Base-by-base conservation (phyloP, 2,329 filamentous ascomycete species). In the Fusarium hostae region DNA sequence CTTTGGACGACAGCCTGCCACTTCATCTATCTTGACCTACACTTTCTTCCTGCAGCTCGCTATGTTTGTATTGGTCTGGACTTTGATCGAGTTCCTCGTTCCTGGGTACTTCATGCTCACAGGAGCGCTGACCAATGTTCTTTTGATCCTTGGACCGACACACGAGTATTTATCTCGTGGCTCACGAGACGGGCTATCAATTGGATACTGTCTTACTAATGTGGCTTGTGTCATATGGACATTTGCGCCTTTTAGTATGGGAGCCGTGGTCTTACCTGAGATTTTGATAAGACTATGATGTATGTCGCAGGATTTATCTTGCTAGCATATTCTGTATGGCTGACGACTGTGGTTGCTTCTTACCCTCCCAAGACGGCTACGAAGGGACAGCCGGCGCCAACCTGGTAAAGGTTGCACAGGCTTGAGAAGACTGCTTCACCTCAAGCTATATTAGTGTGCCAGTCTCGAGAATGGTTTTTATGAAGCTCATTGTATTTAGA, bases 231-330 rank as follows among this genome's bases (percentile, higher is more conserved):
- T 18, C 0, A 28, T 61, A 11, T 67, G 44, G 37, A 67, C 59
- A 5, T 71, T 70, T 20, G 47, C 67, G 3, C 63, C 68, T 1
- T 70, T 60, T 13, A 44, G 67, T 2, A 44, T 67, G 22, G 54
- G 58, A 5, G 48, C n/a, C 1, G 15, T 22, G 2, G 26, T 37
- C 3, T 9, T 70, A 2, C 63, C 66, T 3, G 63, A 70, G 40
- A 24, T 71, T 1, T 71, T 15, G 34, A 44, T 3, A 22, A 58
- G 2, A 11, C 40, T 7, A 3, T 30, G 0, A 45, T 47, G 10
- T 67, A 70, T 34, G 13, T 37, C 1, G 26, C 54, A 5, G 62
- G 66, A 1, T 16, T 9, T 13, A 26, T 71, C 9, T 11, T 67
- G 2, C 11, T 47, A 0, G 11, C 6, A 0, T 55, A 50, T 7